phyloP scores from a whole-genome alignment of 2,329 filamentous ascomycete genomes.

The Aspergillus sp. region DNA sequence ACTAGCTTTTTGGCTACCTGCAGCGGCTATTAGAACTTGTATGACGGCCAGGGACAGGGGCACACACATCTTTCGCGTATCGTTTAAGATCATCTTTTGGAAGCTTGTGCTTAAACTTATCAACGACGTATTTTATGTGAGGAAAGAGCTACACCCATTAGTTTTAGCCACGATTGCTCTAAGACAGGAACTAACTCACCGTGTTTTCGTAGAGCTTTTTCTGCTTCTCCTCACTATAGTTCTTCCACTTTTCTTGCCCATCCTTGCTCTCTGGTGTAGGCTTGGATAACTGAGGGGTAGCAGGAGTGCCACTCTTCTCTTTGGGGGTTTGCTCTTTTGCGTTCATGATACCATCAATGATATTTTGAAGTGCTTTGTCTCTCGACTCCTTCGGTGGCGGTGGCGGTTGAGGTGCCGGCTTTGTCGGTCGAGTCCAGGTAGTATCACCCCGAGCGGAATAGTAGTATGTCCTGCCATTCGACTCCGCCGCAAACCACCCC shows the following conservation, averaged over 20 bases:
- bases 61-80: constrained; percentile 61
- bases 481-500: constrained; percentile 82
- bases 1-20: constrained; percentile 82
- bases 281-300: constrained; percentile 64
- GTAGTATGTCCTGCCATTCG: constrained; percentile 77
- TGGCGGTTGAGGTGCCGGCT: constrained; percentile 63
- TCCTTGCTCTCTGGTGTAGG: constrained; percentile 51
- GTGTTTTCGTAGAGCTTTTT: constrained; percentile 95
- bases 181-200: constrained; percentile 52
- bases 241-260: constrained; percentile 51
- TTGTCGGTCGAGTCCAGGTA: constrained; percentile 77
- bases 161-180: not conserved
- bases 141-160: constrained; percentile 66
- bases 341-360: constrained; percentile 81
- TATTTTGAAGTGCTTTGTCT: constrained; percentile 75
- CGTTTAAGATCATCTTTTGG: constrained; percentile 73
- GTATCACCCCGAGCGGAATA: constrained; percentile 76
- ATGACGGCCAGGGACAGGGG: not conserved
- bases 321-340: constrained; percentile 58
- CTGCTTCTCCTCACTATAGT: constrained; percentile 70
- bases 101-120: constrained; percentile 83
- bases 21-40: constrained; percentile 48
- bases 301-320: constrained; percentile 56
- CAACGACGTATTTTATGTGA: constrained; percentile 79
- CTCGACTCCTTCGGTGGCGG: constrained; percentile 68